Evolutionary conservation across 441 rosid genomes (phyloP).

Genomic region (Eutrema salsugineum): DNA sequence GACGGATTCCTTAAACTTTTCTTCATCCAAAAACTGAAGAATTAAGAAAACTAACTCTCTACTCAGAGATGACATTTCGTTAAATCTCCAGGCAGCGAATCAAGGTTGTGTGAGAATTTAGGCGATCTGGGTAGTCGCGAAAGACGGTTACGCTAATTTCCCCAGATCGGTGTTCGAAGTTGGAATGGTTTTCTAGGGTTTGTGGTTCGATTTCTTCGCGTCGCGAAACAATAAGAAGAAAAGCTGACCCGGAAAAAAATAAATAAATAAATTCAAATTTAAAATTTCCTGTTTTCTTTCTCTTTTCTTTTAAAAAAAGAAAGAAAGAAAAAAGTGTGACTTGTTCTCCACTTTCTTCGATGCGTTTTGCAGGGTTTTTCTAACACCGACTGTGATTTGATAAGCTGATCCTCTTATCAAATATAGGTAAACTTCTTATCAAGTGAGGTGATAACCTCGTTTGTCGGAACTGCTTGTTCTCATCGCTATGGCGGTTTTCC

Average conservation of each 20-base stretch:
- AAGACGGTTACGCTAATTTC: neutral
- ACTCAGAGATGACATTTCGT: conserved; percentile 45
- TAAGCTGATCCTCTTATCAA: accelerated
- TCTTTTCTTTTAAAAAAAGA: neutral
- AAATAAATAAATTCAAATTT: conserved; percentile 22
- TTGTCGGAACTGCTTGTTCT: neutral
- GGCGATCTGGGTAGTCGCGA: conserved; percentile 17
- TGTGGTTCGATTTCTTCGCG: conserved; percentile 31
- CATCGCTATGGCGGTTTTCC: conserved; percentile 2
- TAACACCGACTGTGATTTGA: conserved; percentile 31
- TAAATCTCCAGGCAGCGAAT: neutral
- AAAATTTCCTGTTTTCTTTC: neutral
- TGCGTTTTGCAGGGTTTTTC: conserved; percentile 24
- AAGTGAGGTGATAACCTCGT: conserved; percentile 27
- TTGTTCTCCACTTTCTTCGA: conserved; percentile 36
- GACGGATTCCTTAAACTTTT: conserved; percentile 33
- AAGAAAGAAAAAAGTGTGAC: conserved; percentile 31
- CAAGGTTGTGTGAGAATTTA: neutral
- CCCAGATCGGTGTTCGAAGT: conserved; percentile 9
- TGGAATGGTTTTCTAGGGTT: conserved; percentile 42
- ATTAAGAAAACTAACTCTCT: conserved; percentile 45
- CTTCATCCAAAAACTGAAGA: conserved; percentile 46
- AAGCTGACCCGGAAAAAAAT: conserved; percentile 21
- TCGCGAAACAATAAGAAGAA: conserved; percentile 20
- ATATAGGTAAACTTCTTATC: neutral